phyloP scores from a whole-genome alignment of 306 rosid species.

The Quercus variabilis region DNA sequence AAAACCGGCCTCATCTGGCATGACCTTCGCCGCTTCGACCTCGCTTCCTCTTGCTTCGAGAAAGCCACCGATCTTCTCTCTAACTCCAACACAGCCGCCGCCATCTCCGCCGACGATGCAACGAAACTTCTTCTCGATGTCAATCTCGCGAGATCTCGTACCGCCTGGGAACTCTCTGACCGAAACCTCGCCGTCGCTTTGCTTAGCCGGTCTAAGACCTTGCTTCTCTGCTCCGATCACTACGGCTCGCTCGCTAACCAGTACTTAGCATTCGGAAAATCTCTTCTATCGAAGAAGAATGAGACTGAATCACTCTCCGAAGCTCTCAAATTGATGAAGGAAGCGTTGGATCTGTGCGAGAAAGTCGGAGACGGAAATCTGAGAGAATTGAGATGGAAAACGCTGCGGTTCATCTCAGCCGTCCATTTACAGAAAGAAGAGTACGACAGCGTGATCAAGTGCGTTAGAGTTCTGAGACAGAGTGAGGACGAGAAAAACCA shows the following conservation, averaged over 20 bases:
- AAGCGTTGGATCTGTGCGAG: slow-evolving; percentile 78
- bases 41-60: slow-evolving; percentile 85
- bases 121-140: slow-evolving; percentile 61
- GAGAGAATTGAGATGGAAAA: slow-evolving; percentile 55
- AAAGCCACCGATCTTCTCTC: slow-evolving; percentile 71
- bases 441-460: slow-evolving; percentile 76
- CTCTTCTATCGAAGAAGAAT: slow-evolving; percentile 40
- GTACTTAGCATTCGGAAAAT: slow-evolving; percentile 62
- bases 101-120: slow-evolving; percentile 42
- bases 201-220: slow-evolving; percentile 67
- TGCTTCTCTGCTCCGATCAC: slow-evolving; percentile 60
- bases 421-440: slow-evolving; percentile 81
- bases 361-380: slow-evolving; percentile 63
- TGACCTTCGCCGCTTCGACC: slow-evolving; percentile 59
- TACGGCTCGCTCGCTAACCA: slow-evolving; percentile 55
- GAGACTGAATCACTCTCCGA: slow-evolving; percentile 30
- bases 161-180: slow-evolving; percentile 85
- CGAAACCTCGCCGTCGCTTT: slow-evolving; percentile 58
- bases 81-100: slow-evolving; percentile 21
- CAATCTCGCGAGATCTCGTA: slow-evolving; percentile 67
- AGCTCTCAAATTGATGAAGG: slow-evolving; percentile 79
- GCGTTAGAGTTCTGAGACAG: slow-evolving; percentile 83
- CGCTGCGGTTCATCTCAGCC: slow-evolving; percentile 77
- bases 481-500: slow-evolving; percentile 58
- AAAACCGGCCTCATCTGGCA: slow-evolving; percentile 82